These are phyloP conservation scores for Mrakia hoshinonis DNA, from an alignment of 768 basidiomycete genomes.

Conservation along the genomic window DNA sequence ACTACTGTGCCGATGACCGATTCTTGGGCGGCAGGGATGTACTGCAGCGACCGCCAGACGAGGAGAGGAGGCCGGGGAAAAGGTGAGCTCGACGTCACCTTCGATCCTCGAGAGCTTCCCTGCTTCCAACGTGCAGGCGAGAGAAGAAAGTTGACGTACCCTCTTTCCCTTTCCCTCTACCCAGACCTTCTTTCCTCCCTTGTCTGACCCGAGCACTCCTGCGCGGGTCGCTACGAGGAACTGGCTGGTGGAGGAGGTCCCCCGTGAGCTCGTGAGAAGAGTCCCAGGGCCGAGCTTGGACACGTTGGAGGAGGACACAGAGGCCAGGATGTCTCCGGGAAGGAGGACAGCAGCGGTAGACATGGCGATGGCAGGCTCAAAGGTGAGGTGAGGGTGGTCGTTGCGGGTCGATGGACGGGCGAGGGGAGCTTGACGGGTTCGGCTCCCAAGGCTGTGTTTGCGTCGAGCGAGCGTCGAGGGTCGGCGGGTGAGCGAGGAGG, in stretches of 20 bases:
- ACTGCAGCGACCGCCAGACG: constrained; percentile 47
- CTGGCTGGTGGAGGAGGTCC: constrained; percentile 7
- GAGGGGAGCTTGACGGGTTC: too few relatives aligned
- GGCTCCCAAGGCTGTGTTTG: too few relatives aligned
- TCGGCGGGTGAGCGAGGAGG: too few relatives aligned
- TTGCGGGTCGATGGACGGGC: background rate
- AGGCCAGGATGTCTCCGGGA: constrained; percentile 21
- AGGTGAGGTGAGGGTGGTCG: background rate
- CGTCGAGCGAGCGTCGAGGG: background rate
- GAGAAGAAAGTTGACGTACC: constrained; percentile 48
- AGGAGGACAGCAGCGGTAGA: constrained; percentile 23
- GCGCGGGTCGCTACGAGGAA: constrained; percentile 26
- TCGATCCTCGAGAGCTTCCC: constrained; percentile 12
- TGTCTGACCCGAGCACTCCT: constrained; percentile 22
- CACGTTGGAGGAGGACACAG: constrained; percentile 9
- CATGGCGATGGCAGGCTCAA: background rate
- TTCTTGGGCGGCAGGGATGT: constrained; percentile 81
- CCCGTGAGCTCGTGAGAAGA: constrained; percentile 20
- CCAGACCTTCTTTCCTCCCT: constrained; percentile 75
- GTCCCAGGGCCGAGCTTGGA: constrained; percentile 29
- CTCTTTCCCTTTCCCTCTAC: constrained; percentile 76
- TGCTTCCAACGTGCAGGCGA: background rate
- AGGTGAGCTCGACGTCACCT: background rate
- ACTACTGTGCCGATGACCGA: constrained; percentile 75
- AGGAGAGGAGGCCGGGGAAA: background rate